Conservation (phyloP, 371 early-diverging fungal species). For the Actinomortierella ambigua region DNA sequence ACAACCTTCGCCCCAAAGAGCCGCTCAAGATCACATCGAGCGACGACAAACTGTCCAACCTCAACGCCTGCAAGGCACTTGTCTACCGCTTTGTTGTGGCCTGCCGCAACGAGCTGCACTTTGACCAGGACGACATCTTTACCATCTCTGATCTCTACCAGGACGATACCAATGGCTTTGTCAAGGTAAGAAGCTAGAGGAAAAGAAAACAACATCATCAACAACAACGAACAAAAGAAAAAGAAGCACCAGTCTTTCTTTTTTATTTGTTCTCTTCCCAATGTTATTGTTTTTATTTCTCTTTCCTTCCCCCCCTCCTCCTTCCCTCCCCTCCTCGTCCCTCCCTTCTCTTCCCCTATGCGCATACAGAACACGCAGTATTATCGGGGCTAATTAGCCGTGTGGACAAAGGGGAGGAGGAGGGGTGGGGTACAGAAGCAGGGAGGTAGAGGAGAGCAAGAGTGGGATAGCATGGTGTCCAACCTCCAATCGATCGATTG, state of each 20-base stretch:
- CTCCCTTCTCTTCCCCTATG: too few species aligned
- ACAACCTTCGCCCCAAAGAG: slow-evolving; percentile 52
- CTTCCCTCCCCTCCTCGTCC: too few species aligned
- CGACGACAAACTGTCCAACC: slow-evolving; percentile 64
- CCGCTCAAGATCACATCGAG: slow-evolving; percentile 58
- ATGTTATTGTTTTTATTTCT: neutral
- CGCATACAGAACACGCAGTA: too few species aligned
- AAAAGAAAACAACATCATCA: too few species aligned
- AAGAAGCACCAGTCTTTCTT: neutral
- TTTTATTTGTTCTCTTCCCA: neutral
- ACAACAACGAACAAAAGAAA: too few species aligned
- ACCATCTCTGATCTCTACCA: slow-evolving; percentile 88
- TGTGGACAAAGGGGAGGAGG: too few species aligned
- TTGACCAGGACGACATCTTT: slow-evolving; percentile 83
- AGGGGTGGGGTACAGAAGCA: too few species aligned
- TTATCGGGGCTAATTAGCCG: too few species aligned
- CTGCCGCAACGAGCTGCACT: slow-evolving; percentile 68
- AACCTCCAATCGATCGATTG: too few species aligned
- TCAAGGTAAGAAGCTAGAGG: slow-evolving; percentile 91
- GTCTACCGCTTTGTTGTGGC: slow-evolving; percentile 83
- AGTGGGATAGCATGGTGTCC: too few species aligned
- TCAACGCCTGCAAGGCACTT: slow-evolving; percentile 83
- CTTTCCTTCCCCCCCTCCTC: neutral
- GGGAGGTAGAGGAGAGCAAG: too few species aligned
- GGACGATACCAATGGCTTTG: slow-evolving; percentile 95